Percentiles rank a stretch among this genome's conserved stretches.
Conservation (phyloP, 2,329 filamentous ascomycete species). For the Cladosporium sp. region DNA sequence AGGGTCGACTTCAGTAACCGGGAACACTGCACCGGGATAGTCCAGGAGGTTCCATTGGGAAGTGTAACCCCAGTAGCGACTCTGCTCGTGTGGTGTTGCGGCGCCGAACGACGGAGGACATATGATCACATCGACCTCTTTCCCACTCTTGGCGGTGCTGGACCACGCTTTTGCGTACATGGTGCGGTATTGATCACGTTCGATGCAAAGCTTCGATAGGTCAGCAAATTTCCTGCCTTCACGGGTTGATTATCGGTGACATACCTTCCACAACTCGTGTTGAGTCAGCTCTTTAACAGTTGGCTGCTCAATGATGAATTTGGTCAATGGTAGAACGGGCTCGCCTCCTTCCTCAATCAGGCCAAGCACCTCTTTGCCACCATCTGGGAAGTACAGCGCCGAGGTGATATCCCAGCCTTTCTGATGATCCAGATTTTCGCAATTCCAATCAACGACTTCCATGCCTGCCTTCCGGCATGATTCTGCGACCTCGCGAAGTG, state of each 20-base stretch:
- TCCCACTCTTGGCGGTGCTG: constrained; percentile 2
- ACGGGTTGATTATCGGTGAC: neutral
- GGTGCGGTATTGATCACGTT: constrained; percentile 3
- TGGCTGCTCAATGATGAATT: constrained; percentile 56
- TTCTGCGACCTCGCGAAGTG: constrained; percentile 35
- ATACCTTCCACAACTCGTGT: constrained; percentile 36
- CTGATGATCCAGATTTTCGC: constrained; percentile 44
- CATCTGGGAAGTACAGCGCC: constrained; percentile 57
- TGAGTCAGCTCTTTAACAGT: constrained; percentile 41
- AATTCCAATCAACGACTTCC: constrained; percentile 48
- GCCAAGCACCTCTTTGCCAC: constrained; percentile 49
- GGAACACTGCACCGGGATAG: constrained; percentile 54
- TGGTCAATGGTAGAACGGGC: constrained; percentile 54
- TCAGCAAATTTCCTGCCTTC: no score
- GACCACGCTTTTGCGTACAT: constrained; percentile 11
- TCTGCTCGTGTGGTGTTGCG: constrained; percentile 49
- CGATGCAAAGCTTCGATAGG: neutral
- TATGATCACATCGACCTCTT: constrained; percentile 56
- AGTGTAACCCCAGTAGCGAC: constrained; percentile 63
- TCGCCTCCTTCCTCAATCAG: constrained; percentile 54
- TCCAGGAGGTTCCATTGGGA: constrained; percentile 66
- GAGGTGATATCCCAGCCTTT: constrained; percentile 46
- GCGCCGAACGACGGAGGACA: constrained; percentile 55
- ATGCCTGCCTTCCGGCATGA: constrained; percentile 39
- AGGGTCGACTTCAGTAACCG: constrained; percentile 30